Percentiles rank a stretch among this genome's conserved stretches.
Evolutionary conservation across 148 eudicot species (phyloP).

Genomic region (Fagopyrum tataricum): DNA sequence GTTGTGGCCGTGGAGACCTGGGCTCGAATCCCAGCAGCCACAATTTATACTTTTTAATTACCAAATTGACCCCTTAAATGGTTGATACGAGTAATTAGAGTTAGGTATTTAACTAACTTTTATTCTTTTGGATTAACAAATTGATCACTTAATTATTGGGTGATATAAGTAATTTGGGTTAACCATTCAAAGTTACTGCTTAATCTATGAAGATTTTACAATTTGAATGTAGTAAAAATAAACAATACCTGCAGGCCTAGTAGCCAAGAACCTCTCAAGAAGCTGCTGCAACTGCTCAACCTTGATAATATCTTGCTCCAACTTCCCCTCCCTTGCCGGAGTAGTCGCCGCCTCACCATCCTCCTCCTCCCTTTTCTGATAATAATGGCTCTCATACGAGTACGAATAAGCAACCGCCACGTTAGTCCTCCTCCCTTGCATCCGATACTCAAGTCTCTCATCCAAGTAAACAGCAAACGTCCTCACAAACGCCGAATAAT

Average conservation of each 20-base stretch:
- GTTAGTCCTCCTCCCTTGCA: constrained; percentile 41
- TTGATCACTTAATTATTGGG: no score
- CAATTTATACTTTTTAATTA: not conserved
- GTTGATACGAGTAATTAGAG: no score
- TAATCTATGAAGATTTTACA: no score
- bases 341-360: constrained; percentile 16
- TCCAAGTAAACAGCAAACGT: constrained; percentile 66
- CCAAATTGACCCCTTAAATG: no score
- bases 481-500: constrained; percentile 72
- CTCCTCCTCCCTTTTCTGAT: constrained; percentile 15
- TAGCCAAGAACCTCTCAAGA: constrained; percentile 72
- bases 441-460: constrained; percentile 57
- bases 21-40: constrained; percentile 11
- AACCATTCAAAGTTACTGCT: no score
- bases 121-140: no score
- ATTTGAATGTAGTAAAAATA: no score
- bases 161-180: no score
- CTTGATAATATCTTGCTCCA: constrained; percentile 38
- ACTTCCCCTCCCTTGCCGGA: constrained; percentile 32
- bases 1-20: constrained; percentile 12
- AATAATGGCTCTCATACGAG: not conserved
- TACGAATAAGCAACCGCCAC: no score
- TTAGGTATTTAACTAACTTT: no score
- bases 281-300: constrained; percentile 54
- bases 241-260: constrained; percentile 65